Conservation (phyloP, 2,329 filamentous ascomycete genomes). For the Uncinocarpus reesii region DNA sequence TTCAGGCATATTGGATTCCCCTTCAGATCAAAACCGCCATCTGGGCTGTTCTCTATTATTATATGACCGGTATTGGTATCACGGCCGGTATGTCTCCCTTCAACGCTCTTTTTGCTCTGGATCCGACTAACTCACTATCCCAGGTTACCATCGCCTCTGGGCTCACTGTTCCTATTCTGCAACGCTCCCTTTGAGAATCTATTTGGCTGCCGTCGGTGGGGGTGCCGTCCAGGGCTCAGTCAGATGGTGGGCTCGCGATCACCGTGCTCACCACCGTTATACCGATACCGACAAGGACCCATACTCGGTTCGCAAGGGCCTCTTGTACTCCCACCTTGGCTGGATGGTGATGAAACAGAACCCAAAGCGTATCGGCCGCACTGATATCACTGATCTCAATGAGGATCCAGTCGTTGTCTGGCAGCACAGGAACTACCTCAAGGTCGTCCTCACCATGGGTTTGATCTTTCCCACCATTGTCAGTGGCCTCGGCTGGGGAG, state of each 20-base stretch:
- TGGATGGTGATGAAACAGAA: conserved; percentile 96
- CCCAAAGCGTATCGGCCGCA: conserved; percentile 76
- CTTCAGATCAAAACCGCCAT: conserved; percentile 59
- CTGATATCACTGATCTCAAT: conserved; percentile 80
- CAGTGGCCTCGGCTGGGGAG: conserved; percentile 67
- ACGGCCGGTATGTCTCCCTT: conserved; percentile 52
- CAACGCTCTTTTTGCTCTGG: conserved; percentile 10
- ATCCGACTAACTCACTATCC: conserved; percentile 22
- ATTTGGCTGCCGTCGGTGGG: conserved; percentile 69
- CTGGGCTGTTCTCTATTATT: conserved; percentile 70
- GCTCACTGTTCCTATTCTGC: conserved; percentile 78
- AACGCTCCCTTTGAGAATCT: conserved; percentile 63
- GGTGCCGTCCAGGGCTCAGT: conserved; percentile 79
- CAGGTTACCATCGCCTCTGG: conserved; percentile 73
- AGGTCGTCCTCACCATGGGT: conserved; percentile 66
- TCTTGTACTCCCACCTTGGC: conserved; percentile 72
- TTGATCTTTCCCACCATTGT: conserved; percentile 65
- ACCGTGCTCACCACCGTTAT: conserved; percentile 81
- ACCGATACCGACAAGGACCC: conserved; percentile 89
- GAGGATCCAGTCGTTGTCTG: conserved; percentile 75
- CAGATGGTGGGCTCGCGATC: conserved; percentile 79
- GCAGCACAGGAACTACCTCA: conserved; percentile 81
- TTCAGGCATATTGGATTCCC: conserved; percentile 69
- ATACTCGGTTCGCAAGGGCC: conserved; percentile 80
- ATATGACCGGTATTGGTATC: conserved; percentile 70